Evolutionary conservation across 768 basidiomycete genomes (phyloP).

Genomic region (Lactifluus volemus): DNA sequence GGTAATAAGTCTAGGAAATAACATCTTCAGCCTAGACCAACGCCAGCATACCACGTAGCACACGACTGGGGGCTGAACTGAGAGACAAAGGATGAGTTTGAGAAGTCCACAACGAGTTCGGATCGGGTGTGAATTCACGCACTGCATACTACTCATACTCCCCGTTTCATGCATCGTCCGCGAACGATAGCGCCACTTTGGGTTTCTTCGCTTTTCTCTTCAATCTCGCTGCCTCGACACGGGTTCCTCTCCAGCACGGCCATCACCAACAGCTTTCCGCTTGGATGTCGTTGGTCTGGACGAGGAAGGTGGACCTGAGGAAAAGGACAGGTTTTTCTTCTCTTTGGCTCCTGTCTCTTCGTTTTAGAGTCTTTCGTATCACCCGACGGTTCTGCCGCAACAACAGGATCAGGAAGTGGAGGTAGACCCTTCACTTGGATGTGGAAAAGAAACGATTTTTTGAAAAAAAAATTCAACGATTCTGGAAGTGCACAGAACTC

Average conservation of each 20-base stretch:
- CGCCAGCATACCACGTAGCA: not conserved
- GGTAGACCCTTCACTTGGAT: conserved; percentile 51
- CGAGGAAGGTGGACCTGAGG: conserved; percentile 25
- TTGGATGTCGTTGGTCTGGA: conserved; percentile 21
- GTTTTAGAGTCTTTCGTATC: not conserved
- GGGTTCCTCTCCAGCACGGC: conserved; percentile 25
- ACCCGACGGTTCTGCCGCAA: not conserved
- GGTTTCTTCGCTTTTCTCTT: conserved; percentile 49
- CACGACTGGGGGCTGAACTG: not conserved
- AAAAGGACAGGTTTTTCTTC: conserved; percentile 32
- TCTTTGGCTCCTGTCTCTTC: conserved; percentile 15
- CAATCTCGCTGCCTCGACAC: conserved; percentile 16
- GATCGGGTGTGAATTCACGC: not conserved
- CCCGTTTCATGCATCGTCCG: conserved; percentile 40
- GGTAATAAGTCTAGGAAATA: not conserved
- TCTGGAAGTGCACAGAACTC: conserved; percentile 8
- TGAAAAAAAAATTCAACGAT: not conserved
- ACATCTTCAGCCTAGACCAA: not conserved
- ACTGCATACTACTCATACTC: not conserved
- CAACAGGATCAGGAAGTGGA: conserved; percentile 36
- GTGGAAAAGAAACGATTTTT: no score
- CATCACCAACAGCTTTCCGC: conserved; percentile 30
- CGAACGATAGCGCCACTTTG: conserved; percentile 46
- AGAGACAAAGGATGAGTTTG: not conserved
- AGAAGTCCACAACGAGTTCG: not conserved